Base-by-base conservation (phyloP, 108 stramenopile species). In the Skeletonema menzelii region DNA sequence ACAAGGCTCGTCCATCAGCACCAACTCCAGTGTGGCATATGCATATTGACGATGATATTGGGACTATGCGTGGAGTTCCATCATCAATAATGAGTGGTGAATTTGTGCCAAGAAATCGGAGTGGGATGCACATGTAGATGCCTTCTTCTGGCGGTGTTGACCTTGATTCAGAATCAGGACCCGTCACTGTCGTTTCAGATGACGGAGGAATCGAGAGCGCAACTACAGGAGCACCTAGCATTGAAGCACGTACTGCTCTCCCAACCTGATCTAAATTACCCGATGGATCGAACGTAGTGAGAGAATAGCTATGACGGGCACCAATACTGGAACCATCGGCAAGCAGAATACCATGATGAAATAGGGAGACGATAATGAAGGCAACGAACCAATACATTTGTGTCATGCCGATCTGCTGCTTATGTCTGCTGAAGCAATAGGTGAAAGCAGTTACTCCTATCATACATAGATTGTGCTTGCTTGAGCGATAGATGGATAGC, bases 241-340 rank as follows among this genome's bases (percentile, higher is more conserved):
- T 72, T 10, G 93, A 79, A 0, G 93, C 93, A 37, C 82, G 77
- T 17, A 73, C 46, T 42, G 99, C 97, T 24, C 96, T 88, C 70
- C 97, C 97, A 19, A 99, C 96, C 83, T 98, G 97, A 62, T 88
- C 84, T 28, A 99, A 82, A 78, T 91, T 91, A 14, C 99, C 99
- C 4, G 84, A 80, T 22, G 91, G 84, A 62, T 93, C 87, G 74
- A 99, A 99, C 20, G 99, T 99, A 0, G 99, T 95, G 28, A 99
- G 81, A 8, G 97, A 97, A 68, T 97, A 99, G 63, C 88, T 89
- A 63, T 97, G 94, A 15, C 96, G 87, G 5, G 88, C 86, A 69
- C 95, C 95, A 53, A 20, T 53, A 53, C 49, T 53, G 24, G 49
- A 53, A 7, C 49, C 49, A 22, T 53, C 22, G 20, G 22, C 49